Conservation (phyloP, 2,329 filamentous ascomycete genomes). For the Cryoendolithus antarcticus region DNA sequence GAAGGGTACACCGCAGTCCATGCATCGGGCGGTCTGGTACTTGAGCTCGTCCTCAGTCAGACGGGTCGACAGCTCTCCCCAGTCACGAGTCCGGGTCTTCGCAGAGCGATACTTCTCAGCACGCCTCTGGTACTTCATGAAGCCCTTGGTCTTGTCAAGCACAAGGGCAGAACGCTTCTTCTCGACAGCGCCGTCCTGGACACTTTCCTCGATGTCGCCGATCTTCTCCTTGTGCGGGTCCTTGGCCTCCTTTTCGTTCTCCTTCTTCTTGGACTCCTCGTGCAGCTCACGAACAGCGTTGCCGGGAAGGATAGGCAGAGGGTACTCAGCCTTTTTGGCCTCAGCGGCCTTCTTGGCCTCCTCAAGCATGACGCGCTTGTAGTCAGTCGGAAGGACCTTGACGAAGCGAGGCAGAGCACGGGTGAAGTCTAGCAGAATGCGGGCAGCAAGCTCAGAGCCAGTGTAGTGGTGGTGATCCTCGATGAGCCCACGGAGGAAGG, state of each 20-base stretch:
- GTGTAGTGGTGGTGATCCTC: slow-evolving; percentile 98
- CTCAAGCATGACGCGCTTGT: slow-evolving; percentile 83
- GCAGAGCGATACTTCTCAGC: slow-evolving; percentile 85
- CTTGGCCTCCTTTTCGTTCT: slow-evolving; percentile 32
- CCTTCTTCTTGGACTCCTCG: slow-evolving; percentile 44
- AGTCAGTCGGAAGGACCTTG: slow-evolving; percentile 88
- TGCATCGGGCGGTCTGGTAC: slow-evolving; percentile 91
- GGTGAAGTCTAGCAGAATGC: slow-evolving; percentile 90
- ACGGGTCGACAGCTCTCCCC: slow-evolving; percentile 78
- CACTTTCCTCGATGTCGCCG: slow-evolving; percentile 78
- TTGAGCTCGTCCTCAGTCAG: slow-evolving; percentile 91
- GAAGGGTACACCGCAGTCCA: slow-evolving; percentile 98
- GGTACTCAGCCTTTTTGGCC: slow-evolving; percentile 72
- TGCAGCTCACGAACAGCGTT: slow-evolving; percentile 44
- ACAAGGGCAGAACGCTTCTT: slow-evolving; percentile 84
- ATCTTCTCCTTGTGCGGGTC: slow-evolving; percentile 44
- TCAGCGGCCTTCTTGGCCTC: slow-evolving; percentile 76
- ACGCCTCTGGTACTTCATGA: slow-evolving; percentile 93
- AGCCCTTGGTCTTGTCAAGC: slow-evolving; percentile 93
- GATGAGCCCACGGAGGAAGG: slow-evolving; percentile 78
- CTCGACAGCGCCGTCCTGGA: slow-evolving; percentile 71
- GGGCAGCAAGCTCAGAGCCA: slow-evolving; percentile 84
- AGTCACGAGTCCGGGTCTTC: slow-evolving; percentile 78
- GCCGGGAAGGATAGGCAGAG: slow-evolving; percentile 63
- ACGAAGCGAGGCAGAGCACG: slow-evolving; percentile 80